Base-by-base conservation (phyloP, 192 early-diverging fungal genomes). In the Coemansia sp. region DNA sequence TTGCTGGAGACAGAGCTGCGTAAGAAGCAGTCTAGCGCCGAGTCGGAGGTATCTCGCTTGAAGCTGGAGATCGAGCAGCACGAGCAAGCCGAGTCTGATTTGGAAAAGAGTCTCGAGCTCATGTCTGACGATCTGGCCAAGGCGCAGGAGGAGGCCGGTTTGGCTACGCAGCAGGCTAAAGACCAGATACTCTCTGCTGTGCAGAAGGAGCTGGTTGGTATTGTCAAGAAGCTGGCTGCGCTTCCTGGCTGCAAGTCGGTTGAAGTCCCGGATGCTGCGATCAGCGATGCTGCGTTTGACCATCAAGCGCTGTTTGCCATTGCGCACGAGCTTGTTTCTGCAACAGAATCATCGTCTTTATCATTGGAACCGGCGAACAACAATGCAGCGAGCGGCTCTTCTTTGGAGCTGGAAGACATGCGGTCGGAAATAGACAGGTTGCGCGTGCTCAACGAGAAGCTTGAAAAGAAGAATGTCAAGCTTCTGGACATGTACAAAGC, bases 401-500 rank as follows among this genome's bases (percentile, higher is more conserved):
- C 34, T n/a, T 20, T 12, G 48, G 57, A 76, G 12, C 56, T 65
- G 18, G 31, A 34, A 1, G 28, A 52, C 4, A 31, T 63, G 31
- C 65, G 72, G 56, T 38, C 61, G 18, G 75, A 80, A 32, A 30
- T 67, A 2, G 57, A 59, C 34, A 56, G 61, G 18, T 56, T 68
- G 22, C 71, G 57, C 31, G 31, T 33, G n/a, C 34, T 69, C 51
- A 73, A 64, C 38, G 68, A 60, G 1, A 82, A 76, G 68, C 80
- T 83, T 30, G 80, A 77, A 32, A 67, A 70, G 67, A 77, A 78
- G 66, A 75, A 68, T 58, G 60, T 28, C 18, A 74, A 72, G 63
- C 40, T 83, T 48, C 67, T 64, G 36, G 80, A 83, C 33, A 51
- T 72, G 36, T 83, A 83, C 73, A 77, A 58, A 60, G 45, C 65